Evolutionary conservation across 257 asterid species (phyloP).

Genomic region (Solanum piurae): DNA sequence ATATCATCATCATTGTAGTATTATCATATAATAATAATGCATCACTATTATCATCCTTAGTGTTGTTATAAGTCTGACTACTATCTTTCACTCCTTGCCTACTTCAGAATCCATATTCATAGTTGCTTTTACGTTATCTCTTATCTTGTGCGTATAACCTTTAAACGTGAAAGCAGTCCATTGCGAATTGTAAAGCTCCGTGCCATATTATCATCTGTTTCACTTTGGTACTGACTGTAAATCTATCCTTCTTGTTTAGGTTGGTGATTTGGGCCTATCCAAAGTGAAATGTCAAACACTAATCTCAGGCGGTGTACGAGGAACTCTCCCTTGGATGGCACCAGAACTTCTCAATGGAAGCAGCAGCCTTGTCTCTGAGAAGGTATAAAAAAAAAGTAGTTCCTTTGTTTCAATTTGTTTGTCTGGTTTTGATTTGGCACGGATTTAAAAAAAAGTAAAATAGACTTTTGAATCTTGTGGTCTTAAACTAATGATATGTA

Average conservation of each 20-base stretch:
- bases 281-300: constrained; percentile 93
- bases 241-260: constrained; percentile 27
- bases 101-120: neutral
- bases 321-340: constrained; percentile 99
- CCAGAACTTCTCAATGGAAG: constrained; percentile 99
- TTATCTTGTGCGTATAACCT: neutral
- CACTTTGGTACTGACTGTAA: neutral
- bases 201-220: neutral
- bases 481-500: neutral
- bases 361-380: constrained; percentile 94
- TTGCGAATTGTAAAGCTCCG: neutral
- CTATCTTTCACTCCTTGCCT: neutral
- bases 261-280: constrained; percentile 97
- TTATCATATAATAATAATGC: neutral
- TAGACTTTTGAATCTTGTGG: neutral
- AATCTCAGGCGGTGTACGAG: constrained; percentile 97
- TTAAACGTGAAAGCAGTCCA: neutral
- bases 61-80: neutral
- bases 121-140: neutral
- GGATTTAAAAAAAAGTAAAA: neutral
- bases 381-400: constrained; percentile 27
- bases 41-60: neutral
- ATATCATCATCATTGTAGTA: neutral
- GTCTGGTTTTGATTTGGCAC: neutral
- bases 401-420: neutral